Percentiles rank a stretch among this genome's conserved stretches.
These are phyloP conservation scores for Casuarina cunninghamiana DNA, from an alignment of 306 rosid species.

Conservation along the genomic window DNA sequence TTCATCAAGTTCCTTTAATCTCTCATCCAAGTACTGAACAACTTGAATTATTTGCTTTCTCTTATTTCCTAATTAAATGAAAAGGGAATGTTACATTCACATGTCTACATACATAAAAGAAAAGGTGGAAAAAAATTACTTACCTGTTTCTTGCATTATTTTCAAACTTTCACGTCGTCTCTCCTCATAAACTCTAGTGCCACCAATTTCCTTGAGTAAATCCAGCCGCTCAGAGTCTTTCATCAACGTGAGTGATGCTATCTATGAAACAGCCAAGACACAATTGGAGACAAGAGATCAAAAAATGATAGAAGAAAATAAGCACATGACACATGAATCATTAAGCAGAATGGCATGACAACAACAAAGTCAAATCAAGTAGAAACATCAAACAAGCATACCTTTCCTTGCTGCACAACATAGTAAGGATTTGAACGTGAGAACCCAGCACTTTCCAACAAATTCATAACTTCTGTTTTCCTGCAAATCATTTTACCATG, in stretches of 20 bases:
- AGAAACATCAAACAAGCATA: conserved; percentile 27
- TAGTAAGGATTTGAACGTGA: conserved; percentile 99
- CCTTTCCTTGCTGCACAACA: conserved; percentile 99
- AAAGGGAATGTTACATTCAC: neutral
- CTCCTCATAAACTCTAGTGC: conserved; percentile 97
- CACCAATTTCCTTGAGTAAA: conserved; percentile 96
- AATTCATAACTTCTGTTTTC: conserved; percentile 97
- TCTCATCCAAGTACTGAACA: conserved; percentile 94
- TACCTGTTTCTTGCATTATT: conserved; percentile 97
- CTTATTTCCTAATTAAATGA: conserved; percentile 67
- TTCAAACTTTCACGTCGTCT: conserved; percentile 95
- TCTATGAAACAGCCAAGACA: conserved; percentile 45
- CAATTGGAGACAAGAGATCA: neutral
- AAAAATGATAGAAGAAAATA: conserved; percentile 11
- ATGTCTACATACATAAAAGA: neutral
- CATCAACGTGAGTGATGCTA: conserved; percentile 91
- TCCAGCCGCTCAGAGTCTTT: conserved; percentile 93
- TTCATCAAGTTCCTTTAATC: conserved; percentile 90
- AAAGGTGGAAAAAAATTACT: conserved; percentile 19
- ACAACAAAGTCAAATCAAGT: conserved; percentile 24
- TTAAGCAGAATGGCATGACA: conserved; percentile 14
- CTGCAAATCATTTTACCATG: conserved; percentile 40
- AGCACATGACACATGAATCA: conserved; percentile 10
- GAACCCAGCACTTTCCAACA: conserved; percentile 99
- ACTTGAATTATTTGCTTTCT: conserved; percentile 96